Evolutionary conservation across 2,329 filamentous ascomycete genomes (phyloP).

Genomic region (Trichoderma brevicompactum): DNA sequence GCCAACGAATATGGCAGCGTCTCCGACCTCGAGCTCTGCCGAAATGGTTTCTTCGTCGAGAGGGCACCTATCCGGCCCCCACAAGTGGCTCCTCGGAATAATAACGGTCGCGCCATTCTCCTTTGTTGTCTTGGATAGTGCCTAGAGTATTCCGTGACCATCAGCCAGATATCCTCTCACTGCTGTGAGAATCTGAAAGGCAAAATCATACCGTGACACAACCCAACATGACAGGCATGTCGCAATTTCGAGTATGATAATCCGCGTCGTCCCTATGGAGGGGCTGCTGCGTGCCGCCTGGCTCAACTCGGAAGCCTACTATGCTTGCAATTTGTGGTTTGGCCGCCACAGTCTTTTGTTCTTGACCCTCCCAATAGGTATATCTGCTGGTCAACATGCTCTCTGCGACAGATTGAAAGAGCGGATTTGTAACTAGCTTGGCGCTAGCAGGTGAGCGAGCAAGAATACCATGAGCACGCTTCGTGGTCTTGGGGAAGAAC

Average conservation of each 20-base stretch:
- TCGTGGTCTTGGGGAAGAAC: constrained; percentile 47
- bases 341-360: constrained; percentile 38
- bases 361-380: constrained; percentile 44
- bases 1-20: constrained; percentile 47
- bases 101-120: constrained; percentile 49
- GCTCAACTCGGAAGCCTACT: constrained; percentile 46
- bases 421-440: constrained; percentile 43
- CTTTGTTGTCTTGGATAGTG: constrained; percentile 46
- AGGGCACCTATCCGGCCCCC: constrained; percentile 45
- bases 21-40: constrained; percentile 47
- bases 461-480: constrained; percentile 46
- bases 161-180: background rate
- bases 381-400: constrained; percentile 43
- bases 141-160: constrained; percentile 30
- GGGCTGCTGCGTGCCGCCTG: constrained; percentile 46
- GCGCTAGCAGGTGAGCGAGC: constrained; percentile 45
- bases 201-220: constrained; percentile 36
- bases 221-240: constrained; percentile 45
- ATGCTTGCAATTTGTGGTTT: constrained; percentile 46
- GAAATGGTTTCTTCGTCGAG: constrained; percentile 45
- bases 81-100: constrained; percentile 48
- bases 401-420: constrained; percentile 43
- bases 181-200: background rate
- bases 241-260: constrained; percentile 39
- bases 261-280: constrained; percentile 45